Conservation (phyloP, 108 stramenopile genomes). For the Pseudonitzschia multiseries region DNA sequence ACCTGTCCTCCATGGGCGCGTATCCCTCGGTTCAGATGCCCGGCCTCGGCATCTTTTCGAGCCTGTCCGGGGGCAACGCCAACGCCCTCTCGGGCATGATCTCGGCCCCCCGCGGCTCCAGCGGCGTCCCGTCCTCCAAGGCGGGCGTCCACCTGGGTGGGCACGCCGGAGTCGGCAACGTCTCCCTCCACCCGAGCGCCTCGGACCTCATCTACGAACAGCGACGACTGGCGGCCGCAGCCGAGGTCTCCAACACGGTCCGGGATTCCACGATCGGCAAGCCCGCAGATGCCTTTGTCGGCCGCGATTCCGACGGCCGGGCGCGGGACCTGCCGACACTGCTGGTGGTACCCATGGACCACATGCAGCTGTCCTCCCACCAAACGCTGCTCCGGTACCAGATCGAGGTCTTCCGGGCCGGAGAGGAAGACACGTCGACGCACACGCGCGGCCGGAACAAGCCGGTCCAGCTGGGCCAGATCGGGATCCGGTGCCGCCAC, state of each 20-base stretch:
- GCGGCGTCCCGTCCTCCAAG: background rate
- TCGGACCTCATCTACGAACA: slow-evolving; percentile 13
- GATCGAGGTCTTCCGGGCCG: slow-evolving; percentile 39
- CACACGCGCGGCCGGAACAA: slow-evolving; percentile 54
- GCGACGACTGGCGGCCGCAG: background rate
- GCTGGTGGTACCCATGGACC: slow-evolving; percentile 30
- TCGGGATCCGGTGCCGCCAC: slow-evolving; percentile 78
- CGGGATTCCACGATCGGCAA: slow-evolving; percentile 10
- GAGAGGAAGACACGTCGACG: slow-evolving; percentile 22
- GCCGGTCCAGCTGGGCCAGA: slow-evolving; percentile 52
- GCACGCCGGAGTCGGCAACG: too few species aligned
- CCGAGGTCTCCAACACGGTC: slow-evolving; percentile 3
- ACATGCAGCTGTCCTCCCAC: slow-evolving; percentile 25
- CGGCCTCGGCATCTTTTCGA: background rate
- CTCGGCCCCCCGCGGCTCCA: background rate
- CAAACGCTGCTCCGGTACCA: slow-evolving; percentile 39
- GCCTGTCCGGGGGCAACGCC: background rate
- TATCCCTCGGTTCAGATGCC: background rate
- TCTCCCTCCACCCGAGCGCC: background rate
- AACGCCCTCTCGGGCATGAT: background rate
- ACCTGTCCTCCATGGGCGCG: background rate
- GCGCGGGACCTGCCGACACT: slow-evolving; percentile 25
- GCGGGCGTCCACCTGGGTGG: background rate
- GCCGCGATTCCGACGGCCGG: slow-evolving; percentile 26
- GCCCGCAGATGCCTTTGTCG: slow-evolving; percentile 12